A percentile compares a stretch with the other conserved stretches of the same genome.
Evolutionary conservation across 768 basidiomycete species (phyloP).

Genomic region (Termitomyces bulborhizus): DNA sequence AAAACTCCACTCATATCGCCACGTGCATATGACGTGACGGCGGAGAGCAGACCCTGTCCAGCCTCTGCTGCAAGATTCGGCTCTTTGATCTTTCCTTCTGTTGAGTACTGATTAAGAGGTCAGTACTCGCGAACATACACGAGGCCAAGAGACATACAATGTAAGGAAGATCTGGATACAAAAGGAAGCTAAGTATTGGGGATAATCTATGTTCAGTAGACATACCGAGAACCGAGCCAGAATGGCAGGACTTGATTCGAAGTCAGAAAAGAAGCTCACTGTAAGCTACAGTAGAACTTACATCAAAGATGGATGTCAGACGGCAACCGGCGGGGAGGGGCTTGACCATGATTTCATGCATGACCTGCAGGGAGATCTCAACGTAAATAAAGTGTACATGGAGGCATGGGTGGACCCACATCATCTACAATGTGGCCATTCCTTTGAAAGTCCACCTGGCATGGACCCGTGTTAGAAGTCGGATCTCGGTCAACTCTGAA

Average conservation of each 20-base stretch:
- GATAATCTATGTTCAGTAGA: not conserved
- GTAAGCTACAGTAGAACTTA: slow-evolving; percentile 27
- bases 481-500: not conserved
- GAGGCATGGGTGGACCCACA: slow-evolving; percentile 34
- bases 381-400: slow-evolving; percentile 7
- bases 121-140: not conserved
- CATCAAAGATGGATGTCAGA: slow-evolving; percentile 77
- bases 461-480: not conserved
- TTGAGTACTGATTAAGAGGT: slow-evolving; percentile 61
- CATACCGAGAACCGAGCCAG: slow-evolving; percentile 80
- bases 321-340: slow-evolving; percentile 83
- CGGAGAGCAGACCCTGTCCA: slow-evolving; percentile 78
- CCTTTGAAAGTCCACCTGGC: slow-evolving; percentile 42
- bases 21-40: slow-evolving; percentile 67
- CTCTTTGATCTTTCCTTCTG: slow-evolving; percentile 93
- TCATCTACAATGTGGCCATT: slow-evolving; percentile 86
- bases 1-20: slow-evolving; percentile 81
- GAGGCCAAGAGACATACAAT: slow-evolving; percentile 33
- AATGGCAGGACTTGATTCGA: slow-evolving; percentile 67
- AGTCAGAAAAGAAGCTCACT: slow-evolving; percentile 1
- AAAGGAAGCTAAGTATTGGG: not conserved
- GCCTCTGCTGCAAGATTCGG: slow-evolving; percentile 86
- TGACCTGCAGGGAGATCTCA: slow-evolving; percentile 30
- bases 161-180: slow-evolving; percentile 59
- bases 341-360: slow-evolving; percentile 78